Base-by-base conservation (phyloP, 129 eudicot genomes). In the Dittrichia graveolens region DNA sequence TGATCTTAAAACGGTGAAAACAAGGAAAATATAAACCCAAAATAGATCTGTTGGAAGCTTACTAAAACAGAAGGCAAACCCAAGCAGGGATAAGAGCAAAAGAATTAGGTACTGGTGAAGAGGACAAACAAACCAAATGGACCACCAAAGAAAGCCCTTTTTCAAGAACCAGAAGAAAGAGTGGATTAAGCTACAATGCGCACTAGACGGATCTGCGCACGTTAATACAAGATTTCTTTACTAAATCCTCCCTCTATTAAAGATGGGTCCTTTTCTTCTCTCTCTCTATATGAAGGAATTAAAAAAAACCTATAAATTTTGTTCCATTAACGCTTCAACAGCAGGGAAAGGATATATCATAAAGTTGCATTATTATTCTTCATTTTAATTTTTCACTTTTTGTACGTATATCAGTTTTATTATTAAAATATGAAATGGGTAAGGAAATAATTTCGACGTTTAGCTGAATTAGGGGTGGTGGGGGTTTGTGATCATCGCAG, bases 181-280 rank as follows among this genome's bases (percentile, higher is more conserved):
- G 80, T 70, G 82, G 81, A 78, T 78, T 78, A 70, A 62, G 82
- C 82, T 78, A 78, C 18, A 70, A 78, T 78, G 82, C 82, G 82
- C 82, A 70, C 72, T 78, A 71, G 77, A 16, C 82, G 82, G 81
- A 70, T 78, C 82, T 78, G 77, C 82, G 82, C 77, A 78, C 77
- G 82, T 71, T 78, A 78, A 77, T 77, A 47, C 56, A 61, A 70
- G 48, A 77, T 77, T 77, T 69, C 65, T 69, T 77, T 77, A 60
- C 75, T 77, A 77, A 77, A 73, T 73, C 34, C 62, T 16, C 78
- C 11, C 67, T n/a, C 39, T 46, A 13, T 46, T 60, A 72, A 68
- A 68, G 59, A 49, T 49, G 60, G 42, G 60, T 34, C 14, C 61
- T 68, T 42, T 24, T 24, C 31, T 24, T 24, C 31, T 24, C 31